Conservation (phyloP, 1,284 basidiomycete species). For the Irpex rosettiformis region DNA sequence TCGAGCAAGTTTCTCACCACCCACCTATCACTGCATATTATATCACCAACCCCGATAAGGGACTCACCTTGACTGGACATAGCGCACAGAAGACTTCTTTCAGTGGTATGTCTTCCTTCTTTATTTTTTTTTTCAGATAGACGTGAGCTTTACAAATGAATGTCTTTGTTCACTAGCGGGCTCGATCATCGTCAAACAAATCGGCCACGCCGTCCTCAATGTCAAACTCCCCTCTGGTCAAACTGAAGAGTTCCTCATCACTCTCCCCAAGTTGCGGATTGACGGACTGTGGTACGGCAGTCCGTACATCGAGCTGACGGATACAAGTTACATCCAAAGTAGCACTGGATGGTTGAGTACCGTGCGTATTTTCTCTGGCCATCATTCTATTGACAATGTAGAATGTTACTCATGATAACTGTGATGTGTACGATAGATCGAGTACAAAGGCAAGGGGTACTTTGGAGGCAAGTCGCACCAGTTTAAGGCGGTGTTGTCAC, state of each 20-base stretch:
- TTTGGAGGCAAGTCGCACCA: constrained; percentile 92
- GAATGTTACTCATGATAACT: no score
- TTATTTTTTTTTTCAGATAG: background rate
- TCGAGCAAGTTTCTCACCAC: constrained; percentile 98
- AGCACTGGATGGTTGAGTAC: constrained; percentile 70
- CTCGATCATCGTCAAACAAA: constrained; percentile 87
- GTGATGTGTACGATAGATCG: constrained; percentile 45
- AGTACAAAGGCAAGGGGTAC: constrained; percentile 96
- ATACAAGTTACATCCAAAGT: constrained; percentile 82
- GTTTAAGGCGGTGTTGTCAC: constrained; percentile 79
- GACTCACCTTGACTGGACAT: constrained; percentile 83
- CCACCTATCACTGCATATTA: constrained; percentile 86
- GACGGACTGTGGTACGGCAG: constrained; percentile 59
- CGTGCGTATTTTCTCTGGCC: constrained; percentile 32
- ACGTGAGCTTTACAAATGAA: constrained; percentile 3
- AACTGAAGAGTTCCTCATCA: constrained; percentile 84
- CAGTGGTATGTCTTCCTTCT: constrained; percentile 46
- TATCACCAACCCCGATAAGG: constrained; percentile 82
- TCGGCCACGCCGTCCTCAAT: constrained; percentile 88
- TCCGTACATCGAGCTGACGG: constrained; percentile 88
- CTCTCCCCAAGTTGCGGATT: constrained; percentile 68
- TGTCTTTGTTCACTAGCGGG: constrained; percentile 38
- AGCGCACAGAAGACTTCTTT: constrained; percentile 97
- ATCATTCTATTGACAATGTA: background rate
- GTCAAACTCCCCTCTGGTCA: constrained; percentile 57